Base-by-base conservation (phyloP, 805 yeast genomes). In the Metschnikowia peoriensis region DNA sequence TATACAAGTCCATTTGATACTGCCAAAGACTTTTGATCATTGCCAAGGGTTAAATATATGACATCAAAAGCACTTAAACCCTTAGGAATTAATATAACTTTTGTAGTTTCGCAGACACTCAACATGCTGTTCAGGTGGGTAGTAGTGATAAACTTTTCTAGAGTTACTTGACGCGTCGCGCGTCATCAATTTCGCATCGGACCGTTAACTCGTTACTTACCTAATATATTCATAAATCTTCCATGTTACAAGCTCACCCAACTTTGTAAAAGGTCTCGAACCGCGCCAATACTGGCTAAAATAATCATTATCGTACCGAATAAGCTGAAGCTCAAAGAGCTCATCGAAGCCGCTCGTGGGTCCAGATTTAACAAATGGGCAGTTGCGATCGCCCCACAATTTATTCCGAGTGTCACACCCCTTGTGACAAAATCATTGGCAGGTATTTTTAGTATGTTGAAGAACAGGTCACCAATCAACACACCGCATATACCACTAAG, bases 361-460 rank as follows among this genome's bases (percentile, higher is more conserved):
- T 88, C 91, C 34, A 78, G 77, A 28, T 80, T 80, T 37, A 88
- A 67, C 44, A 88, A 69, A 66, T 86, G 86, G 0, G 93, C 92
- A 2, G 96, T 86, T 4, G 91, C 89, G 47, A 88, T 86, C 1
- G 96, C 96, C 9, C 92, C 89, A 62, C 92, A 86, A 62, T 85
- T 86, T 47, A 86, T 78, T 5, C 96, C 96, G 46, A 87, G 68
- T 0, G 90, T 83, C 16, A 88, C 82, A 2, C 96, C 96, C 56
- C 91, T 69, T 0, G 90, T 84, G 7, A 88, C 84, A 62, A 80
- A 88, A 64, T 88, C 94, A 59, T 80, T 79, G 32, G 77, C 75
- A 7, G 81, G 74, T 7, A 88, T 75, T 38, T 85, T 63, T 32
- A 86, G 63, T 10, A 83, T 61, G 50, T 80, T 66, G 53, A 79